phyloP scores from a whole-genome alignment of 345 rosid species.

The Cochlearia excelsa region DNA sequence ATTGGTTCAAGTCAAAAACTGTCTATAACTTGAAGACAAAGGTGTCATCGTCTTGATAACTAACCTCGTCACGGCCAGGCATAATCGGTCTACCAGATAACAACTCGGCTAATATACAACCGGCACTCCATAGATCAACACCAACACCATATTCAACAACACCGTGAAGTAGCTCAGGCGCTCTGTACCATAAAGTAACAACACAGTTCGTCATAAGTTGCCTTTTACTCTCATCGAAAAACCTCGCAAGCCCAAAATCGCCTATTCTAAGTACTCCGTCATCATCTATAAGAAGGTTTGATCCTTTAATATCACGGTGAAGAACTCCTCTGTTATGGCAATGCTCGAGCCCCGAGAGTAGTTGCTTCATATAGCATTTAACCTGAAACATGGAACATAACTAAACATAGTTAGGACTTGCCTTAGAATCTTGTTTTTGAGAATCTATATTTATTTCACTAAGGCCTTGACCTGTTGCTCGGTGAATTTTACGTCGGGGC shows the following conservation, averaged over 20 bases:
- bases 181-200: conserved; percentile 14
- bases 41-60: not conserved
- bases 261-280: conserved; percentile 18
- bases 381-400: not conserved
- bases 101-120: conserved; percentile 17
- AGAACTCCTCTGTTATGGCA: conserved; percentile 19
- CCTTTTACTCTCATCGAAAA: conserved; percentile 11
- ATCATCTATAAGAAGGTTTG: conserved; percentile 22
- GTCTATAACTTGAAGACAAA: not conserved
- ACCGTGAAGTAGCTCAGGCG: conserved; percentile 25
- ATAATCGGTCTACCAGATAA: conserved; percentile 19
- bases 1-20: not conserved
- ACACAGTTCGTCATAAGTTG: conserved; percentile 18
- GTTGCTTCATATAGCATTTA: conserved; percentile 21
- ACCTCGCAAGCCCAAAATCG: conserved; percentile 11
- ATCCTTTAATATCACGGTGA: conserved; percentile 25
- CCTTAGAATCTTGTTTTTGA: not conserved
- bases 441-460: not conserved
- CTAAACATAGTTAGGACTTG: not conserved
- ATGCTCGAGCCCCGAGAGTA: conserved; percentile 21
- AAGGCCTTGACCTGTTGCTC: conserved; percentile 6
- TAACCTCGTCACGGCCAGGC: conserved; percentile 20
- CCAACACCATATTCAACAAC: conserved; percentile 17
- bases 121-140: conserved; percentile 17
- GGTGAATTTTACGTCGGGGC: conserved; percentile 19